A percentile compares a stretch with the other conserved stretches of the same genome.
phyloP scores from a whole-genome alignment of 164 flowering plant genomes.

The Taxillus chinensis region DNA sequence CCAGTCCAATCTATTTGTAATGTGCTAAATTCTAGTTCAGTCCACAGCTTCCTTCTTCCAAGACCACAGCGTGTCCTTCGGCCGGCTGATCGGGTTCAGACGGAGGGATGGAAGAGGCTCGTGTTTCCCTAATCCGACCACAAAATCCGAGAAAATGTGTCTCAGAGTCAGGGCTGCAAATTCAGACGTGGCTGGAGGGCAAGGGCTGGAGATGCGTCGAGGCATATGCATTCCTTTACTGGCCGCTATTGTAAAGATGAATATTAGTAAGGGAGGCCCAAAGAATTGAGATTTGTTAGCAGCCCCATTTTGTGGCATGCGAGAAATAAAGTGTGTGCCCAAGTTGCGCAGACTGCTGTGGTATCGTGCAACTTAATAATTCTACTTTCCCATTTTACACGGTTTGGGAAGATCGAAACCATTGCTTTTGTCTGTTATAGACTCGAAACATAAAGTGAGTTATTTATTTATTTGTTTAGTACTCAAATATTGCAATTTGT shows the following conservation, averaged over 20 bases:
- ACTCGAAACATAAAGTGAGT: too few relatives aligned
- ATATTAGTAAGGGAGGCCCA: slow-evolving; percentile 22
- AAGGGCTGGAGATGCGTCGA: slow-evolving; percentile 8
- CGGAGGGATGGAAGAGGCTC: slow-evolving; percentile 24
- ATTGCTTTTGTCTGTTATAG: too few relatives aligned
- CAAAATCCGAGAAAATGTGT: slow-evolving; percentile 3
- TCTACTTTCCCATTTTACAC: too few relatives aligned
- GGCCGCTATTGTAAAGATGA: slow-evolving; percentile 26
- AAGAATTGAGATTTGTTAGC: slow-evolving; percentile 8
- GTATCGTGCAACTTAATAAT: not conserved
- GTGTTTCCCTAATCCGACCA: slow-evolving; percentile 19
- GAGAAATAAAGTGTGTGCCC: not conserved
- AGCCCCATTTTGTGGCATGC: not conserved
- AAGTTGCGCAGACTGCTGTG: not conserved
- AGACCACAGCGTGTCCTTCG: slow-evolving; percentile 52
- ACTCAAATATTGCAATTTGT: too few relatives aligned
- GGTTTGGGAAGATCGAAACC: too few relatives aligned
- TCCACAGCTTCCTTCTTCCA: slow-evolving; percentile 69
- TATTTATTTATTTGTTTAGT: too few relatives aligned
- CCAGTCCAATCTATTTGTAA: not conserved
- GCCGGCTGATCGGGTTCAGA: slow-evolving; percentile 51
- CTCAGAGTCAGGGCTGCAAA: not conserved
- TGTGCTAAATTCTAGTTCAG: slow-evolving; percentile 17
- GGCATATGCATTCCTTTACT: slow-evolving; percentile 51
- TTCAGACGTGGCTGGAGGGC: slow-evolving; percentile 6